These are phyloP conservation scores for Calendula officinalis DNA, from an alignment of 129 eudicot species.

Conservation along the genomic window DNA sequence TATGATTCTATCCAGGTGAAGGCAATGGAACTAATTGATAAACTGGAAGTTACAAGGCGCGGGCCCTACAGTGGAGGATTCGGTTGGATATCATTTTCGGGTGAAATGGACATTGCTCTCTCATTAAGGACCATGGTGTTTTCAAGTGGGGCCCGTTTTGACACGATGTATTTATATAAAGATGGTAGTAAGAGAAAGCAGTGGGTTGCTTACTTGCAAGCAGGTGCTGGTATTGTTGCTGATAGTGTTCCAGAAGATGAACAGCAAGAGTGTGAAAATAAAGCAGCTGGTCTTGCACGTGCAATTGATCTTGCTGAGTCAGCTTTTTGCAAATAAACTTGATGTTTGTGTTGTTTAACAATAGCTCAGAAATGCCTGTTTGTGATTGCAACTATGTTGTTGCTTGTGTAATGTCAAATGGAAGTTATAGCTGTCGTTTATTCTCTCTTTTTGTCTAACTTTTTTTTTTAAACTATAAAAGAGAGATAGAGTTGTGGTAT, in stretches of 20 bases:
- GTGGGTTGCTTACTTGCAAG: constrained; percentile 88
- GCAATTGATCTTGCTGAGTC: constrained; percentile 92
- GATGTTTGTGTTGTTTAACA: background rate
- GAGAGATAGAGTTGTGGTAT: too few species aligned
- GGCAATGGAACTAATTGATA: constrained; percentile 91
- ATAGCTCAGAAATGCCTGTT: background rate
- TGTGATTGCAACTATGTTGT: background rate
- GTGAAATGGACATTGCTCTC: constrained; percentile 81
- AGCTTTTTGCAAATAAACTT: constrained; percentile 42
- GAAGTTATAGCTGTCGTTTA: background rate
- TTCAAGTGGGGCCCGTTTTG: constrained; percentile 49
- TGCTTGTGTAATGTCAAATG: constrained; percentile 7
- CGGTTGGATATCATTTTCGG: constrained; percentile 72
- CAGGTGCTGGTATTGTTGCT: constrained; percentile 95
- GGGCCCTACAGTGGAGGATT: constrained; percentile 93
- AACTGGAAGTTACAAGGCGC: constrained; percentile 62
- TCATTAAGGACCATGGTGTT: constrained; percentile 75
- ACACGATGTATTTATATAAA: constrained; percentile 64
- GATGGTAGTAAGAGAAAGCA: constrained; percentile 51
- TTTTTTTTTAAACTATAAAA: too few species aligned
- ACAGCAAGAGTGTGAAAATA: constrained; percentile 77
- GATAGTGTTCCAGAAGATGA: constrained; percentile 82
- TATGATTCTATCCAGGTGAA: too few species aligned
- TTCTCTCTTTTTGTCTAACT: too few species aligned
- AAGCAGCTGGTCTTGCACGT: constrained; percentile 79